Evolutionary conservation across 2,329 filamentous ascomycete genomes (phyloP).

Genomic region (Aureobasidium subglaciale): DNA sequence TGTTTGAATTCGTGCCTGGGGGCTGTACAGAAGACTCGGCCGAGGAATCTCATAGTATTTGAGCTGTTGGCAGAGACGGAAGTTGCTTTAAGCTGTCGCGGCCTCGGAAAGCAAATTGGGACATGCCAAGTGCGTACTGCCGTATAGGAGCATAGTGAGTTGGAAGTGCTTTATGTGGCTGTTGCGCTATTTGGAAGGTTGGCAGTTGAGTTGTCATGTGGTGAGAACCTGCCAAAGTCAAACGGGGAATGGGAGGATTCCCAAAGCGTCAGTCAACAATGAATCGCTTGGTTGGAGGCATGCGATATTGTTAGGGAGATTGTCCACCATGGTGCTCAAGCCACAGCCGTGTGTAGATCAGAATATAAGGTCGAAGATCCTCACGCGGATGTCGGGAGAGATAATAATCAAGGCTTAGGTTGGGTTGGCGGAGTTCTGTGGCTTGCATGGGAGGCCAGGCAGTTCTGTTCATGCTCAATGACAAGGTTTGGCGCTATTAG

Average conservation of each 20-base stretch:
- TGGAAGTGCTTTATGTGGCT: background rate
- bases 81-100: background rate
- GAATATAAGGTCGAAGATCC: conserved; percentile 6
- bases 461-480: background rate
- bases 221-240: background rate
- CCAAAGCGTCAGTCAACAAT: background rate
- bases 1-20: background rate
- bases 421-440: conserved; percentile 3
- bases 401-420: background rate
- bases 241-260: background rate
- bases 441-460: background rate
- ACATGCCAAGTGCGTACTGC: background rate
- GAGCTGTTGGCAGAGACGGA: background rate
- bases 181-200: conserved; percentile 1
- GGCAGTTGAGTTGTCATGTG: conserved; percentile 4
- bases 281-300: background rate
- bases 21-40: background rate
- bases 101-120: background rate
- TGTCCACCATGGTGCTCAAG: conserved; percentile 3
- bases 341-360: conserved; percentile 11
- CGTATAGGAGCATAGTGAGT: background rate
- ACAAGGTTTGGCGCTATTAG: background rate
- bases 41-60: too few species aligned
- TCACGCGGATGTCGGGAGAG: background rate
- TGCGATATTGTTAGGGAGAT: background rate